These are phyloP conservation scores for Rubroboletus satanas DNA, from an alignment of 768 basidiomycete genomes.

Conservation along the genomic window DNA sequence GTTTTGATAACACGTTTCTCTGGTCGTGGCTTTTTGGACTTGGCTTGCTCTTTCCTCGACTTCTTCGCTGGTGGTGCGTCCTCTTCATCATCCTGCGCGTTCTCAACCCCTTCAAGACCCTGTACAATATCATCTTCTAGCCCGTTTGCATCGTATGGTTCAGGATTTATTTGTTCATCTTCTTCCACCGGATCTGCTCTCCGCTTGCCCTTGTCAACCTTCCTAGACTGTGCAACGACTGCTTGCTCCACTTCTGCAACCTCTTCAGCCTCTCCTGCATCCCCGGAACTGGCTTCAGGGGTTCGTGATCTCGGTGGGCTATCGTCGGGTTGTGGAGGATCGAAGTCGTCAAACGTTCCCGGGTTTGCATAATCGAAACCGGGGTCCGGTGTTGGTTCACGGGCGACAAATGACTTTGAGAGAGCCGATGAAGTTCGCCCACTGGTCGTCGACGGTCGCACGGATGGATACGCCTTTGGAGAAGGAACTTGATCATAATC, in stretches of 20 bases:
- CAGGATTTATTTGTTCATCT: slow-evolving; percentile 5
- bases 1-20: slow-evolving; percentile 17
- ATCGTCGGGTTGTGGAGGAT: slow-evolving; percentile 20
- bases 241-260: slow-evolving; percentile 33
- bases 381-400: slow-evolving; percentile 21
- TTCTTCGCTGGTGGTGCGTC: slow-evolving; percentile 29
- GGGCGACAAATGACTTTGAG: slow-evolving; percentile 26
- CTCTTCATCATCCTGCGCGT: slow-evolving; percentile 49
- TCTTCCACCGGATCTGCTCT: slow-evolving; percentile 27
- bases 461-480: slow-evolving; percentile 37
- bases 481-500: slow-evolving; percentile 65
- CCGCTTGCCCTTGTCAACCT: slow-evolving; percentile 40
- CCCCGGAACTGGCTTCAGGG: slow-evolving; percentile 47
- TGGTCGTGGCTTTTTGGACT: slow-evolving; percentile 25
- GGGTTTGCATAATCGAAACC: slow-evolving; percentile 22
- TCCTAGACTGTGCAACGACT: slow-evolving; percentile 21
- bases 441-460: slow-evolving; percentile 32
- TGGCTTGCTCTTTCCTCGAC: slow-evolving; percentile 25
- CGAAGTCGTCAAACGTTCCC: slow-evolving; percentile 28
- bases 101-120: slow-evolving; percentile 44
- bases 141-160: slow-evolving; percentile 21
- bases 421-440: slow-evolving; percentile 35
- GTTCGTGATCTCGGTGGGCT: slow-evolving; percentile 42
- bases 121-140: slow-evolving; percentile 43
- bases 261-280: slow-evolving; percentile 27